Percentiles rank a stretch among this genome's conserved stretches.
Evolutionary conservation across 2,329 filamentous ascomycete genomes (phyloP).

Genomic region (Nigrospora sphaerica): DNA sequence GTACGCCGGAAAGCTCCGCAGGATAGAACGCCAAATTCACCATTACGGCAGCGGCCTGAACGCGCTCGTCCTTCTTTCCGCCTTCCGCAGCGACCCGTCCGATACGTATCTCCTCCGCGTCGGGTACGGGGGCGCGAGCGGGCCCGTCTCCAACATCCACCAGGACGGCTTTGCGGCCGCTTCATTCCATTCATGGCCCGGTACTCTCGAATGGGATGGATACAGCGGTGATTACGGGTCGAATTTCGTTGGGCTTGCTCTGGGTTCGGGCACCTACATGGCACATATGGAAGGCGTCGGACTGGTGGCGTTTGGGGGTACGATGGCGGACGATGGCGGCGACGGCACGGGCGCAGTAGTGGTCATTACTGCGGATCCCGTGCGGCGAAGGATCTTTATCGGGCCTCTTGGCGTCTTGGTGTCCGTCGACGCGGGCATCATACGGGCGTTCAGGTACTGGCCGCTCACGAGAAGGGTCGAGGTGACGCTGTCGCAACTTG

Average conservation of each 20-base stretch:
- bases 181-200: slow-evolving; percentile 50
- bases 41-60: slow-evolving; percentile 56
- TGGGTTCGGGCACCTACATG: slow-evolving; percentile 44
- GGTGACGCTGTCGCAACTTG: slow-evolving; percentile 22
- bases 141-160: slow-evolving; percentile 48
- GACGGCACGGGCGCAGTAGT: slow-evolving; percentile 10
- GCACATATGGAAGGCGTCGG: slow-evolving; percentile 31
- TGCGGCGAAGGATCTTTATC: slow-evolving; percentile 40
- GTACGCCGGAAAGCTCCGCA: slow-evolving; percentile 32
- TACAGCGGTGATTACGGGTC: slow-evolving; percentile 52
- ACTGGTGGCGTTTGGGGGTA: slow-evolving; percentile 23
- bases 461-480: slow-evolving; percentile 13
- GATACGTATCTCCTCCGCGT: slow-evolving; percentile 44
- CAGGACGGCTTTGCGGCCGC: slow-evolving; percentile 45
- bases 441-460: slow-evolving; percentile 28
- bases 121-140: slow-evolving; percentile 46
- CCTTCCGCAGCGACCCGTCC: slow-evolving; percentile 37
- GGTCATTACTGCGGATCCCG: slow-evolving; percentile 36
- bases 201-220: slow-evolving; percentile 48
- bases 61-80: slow-evolving; percentile 43
- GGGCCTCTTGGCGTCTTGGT: slow-evolving; percentile 35
- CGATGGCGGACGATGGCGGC: neutral
- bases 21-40: slow-evolving; percentile 46
- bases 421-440: slow-evolving; percentile 33
- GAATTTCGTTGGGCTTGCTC: slow-evolving; percentile 42